A percentile compares a stretch with the other conserved stretches of the same genome.
Conservation (phyloP, 78 protist genomes). For the Speleostelium caveatum region DNA sequence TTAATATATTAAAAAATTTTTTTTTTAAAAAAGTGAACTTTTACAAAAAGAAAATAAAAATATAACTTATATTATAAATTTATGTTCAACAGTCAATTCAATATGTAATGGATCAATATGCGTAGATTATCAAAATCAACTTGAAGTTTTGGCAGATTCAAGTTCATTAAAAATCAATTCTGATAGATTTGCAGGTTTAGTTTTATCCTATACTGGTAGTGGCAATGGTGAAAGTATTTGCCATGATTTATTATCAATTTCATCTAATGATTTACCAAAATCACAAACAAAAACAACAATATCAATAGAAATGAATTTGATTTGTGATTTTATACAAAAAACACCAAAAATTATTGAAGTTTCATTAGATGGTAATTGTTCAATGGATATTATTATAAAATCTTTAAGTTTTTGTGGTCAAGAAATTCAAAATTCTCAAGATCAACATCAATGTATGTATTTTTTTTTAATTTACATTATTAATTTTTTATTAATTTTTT, state of each 20-base stretch:
- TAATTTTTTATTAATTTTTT: neutral
- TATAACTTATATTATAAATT: no score
- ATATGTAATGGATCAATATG: neutral
- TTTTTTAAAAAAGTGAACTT: neutral
- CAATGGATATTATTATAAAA: constrained; percentile 1
- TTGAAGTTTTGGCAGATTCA: neutral
- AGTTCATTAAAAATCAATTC: neutral
- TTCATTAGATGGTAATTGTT: neutral
- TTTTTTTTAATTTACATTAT: neutral
- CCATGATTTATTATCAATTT: neutral
- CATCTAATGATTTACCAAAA: neutral
- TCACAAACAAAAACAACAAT: neutral
- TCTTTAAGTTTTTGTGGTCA: no score
- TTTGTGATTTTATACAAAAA: neutral
- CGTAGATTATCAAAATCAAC: neutral
- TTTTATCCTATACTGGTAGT: constrained; percentile 5
- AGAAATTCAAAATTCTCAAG: neutral
- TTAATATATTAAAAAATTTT: no score
- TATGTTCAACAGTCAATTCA: constrained; percentile 15
- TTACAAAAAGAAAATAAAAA: neutral
- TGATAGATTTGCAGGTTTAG: constrained; percentile 1
- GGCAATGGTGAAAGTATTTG: neutral
- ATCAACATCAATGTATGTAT: neutral
- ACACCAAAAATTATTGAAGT: neutral
- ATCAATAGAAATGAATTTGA: neutral